phyloP scores from a whole-genome alignment of 106 monocot species.

The Agapanthus africanus region DNA sequence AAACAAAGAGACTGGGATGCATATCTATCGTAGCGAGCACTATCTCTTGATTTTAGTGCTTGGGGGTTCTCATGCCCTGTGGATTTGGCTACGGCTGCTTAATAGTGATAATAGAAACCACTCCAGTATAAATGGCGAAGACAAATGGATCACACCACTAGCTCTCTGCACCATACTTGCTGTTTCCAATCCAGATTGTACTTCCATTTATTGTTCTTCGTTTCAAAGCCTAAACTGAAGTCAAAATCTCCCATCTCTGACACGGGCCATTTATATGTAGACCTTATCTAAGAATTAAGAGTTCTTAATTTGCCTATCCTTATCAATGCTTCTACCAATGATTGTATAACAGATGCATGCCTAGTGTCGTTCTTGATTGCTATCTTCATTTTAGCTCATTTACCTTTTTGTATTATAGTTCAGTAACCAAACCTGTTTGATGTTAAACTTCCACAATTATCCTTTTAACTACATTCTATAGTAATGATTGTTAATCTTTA shows the following conservation, averaged over 20 bases:
- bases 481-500: too few relatives aligned
- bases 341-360: background rate
- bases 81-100: background rate
- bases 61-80: background rate
- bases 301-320: background rate
- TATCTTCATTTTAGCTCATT: background rate
- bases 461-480: too few relatives aligned
- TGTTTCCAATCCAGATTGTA: background rate
- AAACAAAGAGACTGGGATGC: too few relatives aligned
- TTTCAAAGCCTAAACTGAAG: background rate
- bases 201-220: background rate
- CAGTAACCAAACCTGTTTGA: background rate
- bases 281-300: background rate
- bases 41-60: background rate
- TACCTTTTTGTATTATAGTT: background rate
- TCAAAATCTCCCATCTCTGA: background rate
- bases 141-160: background rate
- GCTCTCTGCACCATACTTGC: background rate
- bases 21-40: too few relatives aligned
- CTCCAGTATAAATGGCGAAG: background rate
- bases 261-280: background rate
- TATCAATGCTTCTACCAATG: background rate
- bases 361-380: too few relatives aligned
- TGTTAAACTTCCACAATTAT: background rate
- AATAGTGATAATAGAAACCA: background rate